These are phyloP conservation scores for Akanthomyces uredinophilus DNA, from an alignment of 2,329 filamentous ascomycete species.

Conservation along the genomic window DNA sequence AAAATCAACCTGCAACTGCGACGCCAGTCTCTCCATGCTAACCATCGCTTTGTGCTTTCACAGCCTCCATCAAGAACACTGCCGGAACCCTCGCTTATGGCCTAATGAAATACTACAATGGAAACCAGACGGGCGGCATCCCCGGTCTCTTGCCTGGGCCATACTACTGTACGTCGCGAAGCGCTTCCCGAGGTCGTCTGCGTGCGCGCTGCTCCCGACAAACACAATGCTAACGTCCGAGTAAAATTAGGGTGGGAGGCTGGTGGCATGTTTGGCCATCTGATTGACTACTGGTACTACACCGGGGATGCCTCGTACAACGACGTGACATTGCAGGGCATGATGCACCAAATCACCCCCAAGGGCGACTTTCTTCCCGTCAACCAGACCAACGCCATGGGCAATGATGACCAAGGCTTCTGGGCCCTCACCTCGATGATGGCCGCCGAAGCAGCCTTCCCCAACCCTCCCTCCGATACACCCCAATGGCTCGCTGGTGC, in stretches of 20 bases:
- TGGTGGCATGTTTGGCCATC: constrained; percentile 57
- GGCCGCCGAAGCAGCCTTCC: constrained; percentile 66
- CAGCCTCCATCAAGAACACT: constrained; percentile 47
- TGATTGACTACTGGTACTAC: constrained; percentile 62
- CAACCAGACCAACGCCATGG: constrained; percentile 49
- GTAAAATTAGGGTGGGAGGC: constrained; percentile 51
- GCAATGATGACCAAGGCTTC: constrained; percentile 68
- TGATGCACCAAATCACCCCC: constrained; percentile 52
- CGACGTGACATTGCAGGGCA: constrained; percentile 46
- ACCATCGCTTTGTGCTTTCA: neutral
- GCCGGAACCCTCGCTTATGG: constrained; percentile 44
- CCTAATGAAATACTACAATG: constrained; percentile 46
- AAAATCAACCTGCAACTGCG: neutral
- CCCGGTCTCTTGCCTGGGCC: constrained; percentile 54
- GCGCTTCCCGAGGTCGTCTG: constrained; percentile 22
- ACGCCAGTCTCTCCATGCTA: neutral
- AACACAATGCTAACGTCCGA: constrained; percentile 12
- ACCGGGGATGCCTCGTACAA: constrained; percentile 59
- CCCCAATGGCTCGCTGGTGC: constrained; percentile 72
- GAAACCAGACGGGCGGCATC: constrained; percentile 54
- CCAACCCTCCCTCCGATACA: constrained; percentile 51
- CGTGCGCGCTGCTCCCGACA: constrained; percentile 18
- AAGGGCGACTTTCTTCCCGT: constrained; percentile 53
- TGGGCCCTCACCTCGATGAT: constrained; percentile 70
- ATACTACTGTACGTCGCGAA: constrained; percentile 56